Evolutionary conservation across 352 stramenopile genomes (phyloP).

Genomic region (Hyaloperonospora brassicae): DNA sequence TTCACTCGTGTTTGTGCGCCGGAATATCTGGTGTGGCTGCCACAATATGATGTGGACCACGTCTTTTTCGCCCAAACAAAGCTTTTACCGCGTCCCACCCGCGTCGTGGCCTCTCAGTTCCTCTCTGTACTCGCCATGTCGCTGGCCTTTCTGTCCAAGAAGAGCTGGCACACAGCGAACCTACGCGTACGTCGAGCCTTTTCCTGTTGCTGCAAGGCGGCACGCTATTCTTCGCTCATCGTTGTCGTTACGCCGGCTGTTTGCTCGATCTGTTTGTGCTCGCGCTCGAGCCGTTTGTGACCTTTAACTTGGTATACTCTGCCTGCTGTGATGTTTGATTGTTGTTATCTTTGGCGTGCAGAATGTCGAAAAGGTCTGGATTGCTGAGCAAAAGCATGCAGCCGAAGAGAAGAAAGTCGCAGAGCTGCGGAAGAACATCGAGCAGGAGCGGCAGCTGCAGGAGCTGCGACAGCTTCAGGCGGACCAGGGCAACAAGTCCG

Average conservation of each 20-base stretch:
- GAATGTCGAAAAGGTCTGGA: constrained; percentile 98
- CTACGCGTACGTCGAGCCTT: constrained; percentile 51
- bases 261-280: no score
- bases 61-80: no score
- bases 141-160: constrained; percentile 93
- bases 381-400: constrained; percentile 92
- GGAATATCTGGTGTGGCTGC: no score
- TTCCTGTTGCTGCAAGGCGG: background rate
- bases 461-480: constrained; percentile 90
- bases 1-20: no score
- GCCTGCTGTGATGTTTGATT: no score
- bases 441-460: constrained; percentile 93
- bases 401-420: constrained; percentile 89
- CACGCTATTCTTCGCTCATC: background rate
- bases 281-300: no score
- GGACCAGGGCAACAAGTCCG: constrained; percentile 68
- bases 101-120: no score
- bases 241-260: no score
- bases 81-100: no score
- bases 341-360: constrained; percentile 11
- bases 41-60: no score
- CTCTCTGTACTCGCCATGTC: constrained; percentile 40
- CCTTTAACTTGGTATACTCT: no score
- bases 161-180: constrained; percentile 96
- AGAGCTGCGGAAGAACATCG: constrained; percentile 94